Evolutionary conservation across 2,329 filamentous ascomycete species (phyloP).

Genomic region (Aspergillus intermedius): DNA sequence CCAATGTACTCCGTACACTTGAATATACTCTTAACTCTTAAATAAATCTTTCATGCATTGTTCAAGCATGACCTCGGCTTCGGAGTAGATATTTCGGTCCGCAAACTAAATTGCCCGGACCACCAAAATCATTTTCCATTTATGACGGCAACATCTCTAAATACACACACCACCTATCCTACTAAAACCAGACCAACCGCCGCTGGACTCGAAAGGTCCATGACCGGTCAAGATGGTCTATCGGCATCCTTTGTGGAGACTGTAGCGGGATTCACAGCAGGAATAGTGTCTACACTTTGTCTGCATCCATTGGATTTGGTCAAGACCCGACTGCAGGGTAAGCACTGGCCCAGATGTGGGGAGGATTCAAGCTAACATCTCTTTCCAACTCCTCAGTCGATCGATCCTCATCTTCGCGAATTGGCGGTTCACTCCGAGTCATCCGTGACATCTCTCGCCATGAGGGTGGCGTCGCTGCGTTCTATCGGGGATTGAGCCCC

Average conservation of each 20-base stretch:
- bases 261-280: conserved; percentile 82
- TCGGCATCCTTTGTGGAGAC: conserved; percentile 78
- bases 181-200: conserved; percentile 3
- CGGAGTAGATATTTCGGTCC: conserved; percentile 1
- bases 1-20: too few species aligned
- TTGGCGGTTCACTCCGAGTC: conserved; percentile 50
- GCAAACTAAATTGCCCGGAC: conserved; percentile 3
- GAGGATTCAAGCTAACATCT: conserved; percentile 7
- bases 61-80: too few species aligned
- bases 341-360: conserved; percentile 14
- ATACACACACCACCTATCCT: background rate
- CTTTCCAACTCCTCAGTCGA: conserved; percentile 41
- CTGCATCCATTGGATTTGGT: conserved; percentile 92
- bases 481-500: conserved; percentile 84
- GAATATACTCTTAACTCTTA: too few species aligned
- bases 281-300: conserved; percentile 74
- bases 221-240: conserved; percentile 49
- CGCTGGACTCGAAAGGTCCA: conserved; percentile 23
- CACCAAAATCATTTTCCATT: background rate
- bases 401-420: conserved; percentile 42
- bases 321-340: conserved; percentile 92
- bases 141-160: background rate
- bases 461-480: conserved; percentile 57
- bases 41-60: too few species aligned
- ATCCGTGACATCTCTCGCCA: conserved; percentile 46